Conservation (phyloP, 169 alveolate species). For the Fabrea salina region DNA sequence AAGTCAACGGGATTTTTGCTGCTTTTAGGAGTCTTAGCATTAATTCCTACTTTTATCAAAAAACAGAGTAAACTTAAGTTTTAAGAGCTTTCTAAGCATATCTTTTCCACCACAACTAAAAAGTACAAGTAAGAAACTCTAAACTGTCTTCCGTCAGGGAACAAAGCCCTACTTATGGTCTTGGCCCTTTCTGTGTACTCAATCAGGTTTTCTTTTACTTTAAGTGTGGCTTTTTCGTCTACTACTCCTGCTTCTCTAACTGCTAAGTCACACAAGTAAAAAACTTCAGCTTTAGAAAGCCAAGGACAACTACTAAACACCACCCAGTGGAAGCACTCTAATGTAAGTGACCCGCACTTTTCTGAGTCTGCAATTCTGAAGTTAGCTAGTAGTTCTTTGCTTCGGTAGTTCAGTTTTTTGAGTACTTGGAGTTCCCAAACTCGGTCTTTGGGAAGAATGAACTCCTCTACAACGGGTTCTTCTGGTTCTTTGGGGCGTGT, state of each 20-base stretch:
- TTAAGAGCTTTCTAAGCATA: no score
- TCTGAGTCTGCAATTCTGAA: not conserved
- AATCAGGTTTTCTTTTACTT: not conserved
- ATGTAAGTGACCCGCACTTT: not conserved
- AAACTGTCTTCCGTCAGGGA: conserved; percentile 25
- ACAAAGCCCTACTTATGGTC: conserved; percentile 9
- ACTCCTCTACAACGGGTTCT: not conserved
- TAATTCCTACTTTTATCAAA: conserved; percentile 56
- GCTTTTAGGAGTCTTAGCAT: conserved; percentile 48
- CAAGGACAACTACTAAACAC: not conserved
- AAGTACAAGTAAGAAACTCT: conserved; percentile 15
- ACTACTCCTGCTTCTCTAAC: not conserved
- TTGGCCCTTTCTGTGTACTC: not conserved
- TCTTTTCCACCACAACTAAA: conserved; percentile 4
- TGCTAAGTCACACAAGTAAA: not conserved
- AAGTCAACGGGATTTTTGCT: conserved; percentile 35
- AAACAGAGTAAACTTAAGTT: not conserved
- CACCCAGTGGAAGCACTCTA: not conserved
- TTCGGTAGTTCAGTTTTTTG: not conserved
- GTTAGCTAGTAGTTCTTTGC: not conserved
- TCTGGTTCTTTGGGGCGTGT: not conserved
- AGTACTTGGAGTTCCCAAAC: not conserved
- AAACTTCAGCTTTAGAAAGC: not conserved
- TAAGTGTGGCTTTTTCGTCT: not conserved
- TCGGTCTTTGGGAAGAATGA: not conserved